Evolutionary conservation across 2,329 filamentous ascomycete species (phyloP).

Genomic region (Gnomoniopsis sp.): DNA sequence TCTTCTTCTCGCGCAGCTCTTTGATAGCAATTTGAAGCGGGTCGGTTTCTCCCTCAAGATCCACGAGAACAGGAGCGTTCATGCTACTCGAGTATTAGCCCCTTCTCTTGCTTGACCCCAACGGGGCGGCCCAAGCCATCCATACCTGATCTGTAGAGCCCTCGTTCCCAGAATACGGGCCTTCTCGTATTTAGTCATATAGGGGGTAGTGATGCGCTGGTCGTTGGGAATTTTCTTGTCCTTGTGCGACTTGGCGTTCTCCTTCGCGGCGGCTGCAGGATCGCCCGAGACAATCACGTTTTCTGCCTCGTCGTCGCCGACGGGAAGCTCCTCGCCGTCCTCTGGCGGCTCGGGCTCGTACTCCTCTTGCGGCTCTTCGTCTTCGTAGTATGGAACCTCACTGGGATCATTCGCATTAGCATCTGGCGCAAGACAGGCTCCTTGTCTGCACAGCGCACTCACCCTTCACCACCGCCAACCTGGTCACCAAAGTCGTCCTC

Average conservation of each 20-base stretch:
- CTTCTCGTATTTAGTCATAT: conserved; percentile 99
- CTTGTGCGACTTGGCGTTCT: conserved; percentile 54
- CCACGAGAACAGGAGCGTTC: conserved; percentile 95
- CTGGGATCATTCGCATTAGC: conserved; percentile 38
- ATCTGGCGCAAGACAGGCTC: conserved; percentile 22
- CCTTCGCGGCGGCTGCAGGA: conserved; percentile 56
- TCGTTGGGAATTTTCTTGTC: conserved; percentile 90
- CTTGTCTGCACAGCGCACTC: not conserved
- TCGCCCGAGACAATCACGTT: conserved; percentile 61
- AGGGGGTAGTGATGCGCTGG: conserved; percentile 87
- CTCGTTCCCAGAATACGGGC: conserved; percentile 90
- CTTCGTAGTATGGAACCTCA: conserved; percentile 70
- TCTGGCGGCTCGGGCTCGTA: conserved; percentile 53
- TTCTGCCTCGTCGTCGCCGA: conserved; percentile 54
- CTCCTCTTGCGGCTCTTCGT: conserved; percentile 61
- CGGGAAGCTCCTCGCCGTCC: conserved; percentile 45
- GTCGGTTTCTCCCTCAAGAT: conserved; percentile 96
- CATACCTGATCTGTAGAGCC: conserved; percentile 91
- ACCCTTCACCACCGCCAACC: conserved; percentile 14
- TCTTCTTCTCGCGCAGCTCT: conserved; percentile 97
- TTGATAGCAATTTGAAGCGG: conserved; percentile 97
- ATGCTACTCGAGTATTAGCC: conserved; percentile 58
- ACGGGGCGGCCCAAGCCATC: conserved; percentile 2
- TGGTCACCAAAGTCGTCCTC: conserved; percentile 45
- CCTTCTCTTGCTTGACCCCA: not conserved